Evolutionary conservation across 345 rosid species (phyloP).

Genomic region (Ailanthus altissimus): DNA sequence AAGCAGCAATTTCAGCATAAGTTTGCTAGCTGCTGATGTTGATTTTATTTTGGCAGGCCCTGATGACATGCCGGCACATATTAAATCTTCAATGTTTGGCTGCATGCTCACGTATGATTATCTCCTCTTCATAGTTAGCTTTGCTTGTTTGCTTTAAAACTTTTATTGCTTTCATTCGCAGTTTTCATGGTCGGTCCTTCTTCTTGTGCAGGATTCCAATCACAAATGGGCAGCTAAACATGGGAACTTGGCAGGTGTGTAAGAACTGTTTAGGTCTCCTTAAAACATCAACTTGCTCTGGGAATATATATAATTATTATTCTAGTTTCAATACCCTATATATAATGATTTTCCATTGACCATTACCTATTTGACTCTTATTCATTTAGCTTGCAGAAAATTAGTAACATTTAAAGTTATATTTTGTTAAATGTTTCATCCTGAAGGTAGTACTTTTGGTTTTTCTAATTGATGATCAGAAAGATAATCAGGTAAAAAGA

Average conservation of each 20-base stretch:
- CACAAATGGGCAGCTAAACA: constrained; percentile 75
- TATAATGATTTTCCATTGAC: background rate
- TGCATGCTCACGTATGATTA: constrained; percentile 69
- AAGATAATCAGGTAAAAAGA: background rate
- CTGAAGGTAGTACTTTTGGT: background rate
- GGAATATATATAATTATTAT: background rate
- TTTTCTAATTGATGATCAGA: background rate
- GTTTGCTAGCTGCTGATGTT: constrained; percentile 8
- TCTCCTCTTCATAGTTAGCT: constrained; percentile 5
- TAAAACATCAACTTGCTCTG: background rate
- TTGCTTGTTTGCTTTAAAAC: background rate
- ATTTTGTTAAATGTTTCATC: background rate
- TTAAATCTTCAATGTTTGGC: constrained; percentile 95
- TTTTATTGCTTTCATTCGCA: constrained; percentile 5
- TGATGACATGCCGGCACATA: constrained; percentile 99
- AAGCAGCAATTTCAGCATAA: background rate
- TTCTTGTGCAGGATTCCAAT: constrained; percentile 71
- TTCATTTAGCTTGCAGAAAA: background rate
- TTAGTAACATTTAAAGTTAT: background rate
- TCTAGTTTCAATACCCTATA: background rate
- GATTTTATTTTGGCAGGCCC: constrained; percentile 56
- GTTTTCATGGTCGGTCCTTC: too few relatives aligned
- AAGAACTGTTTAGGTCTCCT: background rate
- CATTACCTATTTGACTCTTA: background rate
- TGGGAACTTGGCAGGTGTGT: constrained; percentile 97